Percentiles rank a stretch among this genome's conserved stretches.
Conservation (phyloP, 371 early-diverging fungal genomes). For the Entomophthora muscae region DNA sequence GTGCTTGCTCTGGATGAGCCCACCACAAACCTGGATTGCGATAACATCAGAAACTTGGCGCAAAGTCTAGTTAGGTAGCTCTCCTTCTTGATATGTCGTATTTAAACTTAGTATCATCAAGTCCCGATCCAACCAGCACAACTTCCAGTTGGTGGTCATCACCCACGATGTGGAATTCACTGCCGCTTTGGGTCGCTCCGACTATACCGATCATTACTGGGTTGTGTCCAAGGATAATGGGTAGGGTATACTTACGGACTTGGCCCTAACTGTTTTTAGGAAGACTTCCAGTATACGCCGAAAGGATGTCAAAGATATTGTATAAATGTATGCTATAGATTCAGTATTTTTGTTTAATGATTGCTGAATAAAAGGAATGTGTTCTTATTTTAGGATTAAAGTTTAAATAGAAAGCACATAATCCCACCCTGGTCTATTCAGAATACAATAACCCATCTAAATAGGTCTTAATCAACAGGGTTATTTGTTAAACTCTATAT, state of each 20-base stretch:
- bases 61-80: conserved; percentile 52
- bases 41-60: conserved; percentile 87
- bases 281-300: not conserved
- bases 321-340: too few relatives aligned
- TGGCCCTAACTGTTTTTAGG: not conserved
- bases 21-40: conserved; percentile 96
- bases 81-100: not conserved
- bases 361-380: too few relatives aligned
- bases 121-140: conserved; percentile 53
- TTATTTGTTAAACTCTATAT: too few relatives aligned
- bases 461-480: too few relatives aligned
- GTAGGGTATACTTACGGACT: conserved; percentile 23
- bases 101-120: conserved; percentile 42
- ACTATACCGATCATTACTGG: conserved; percentile 70
- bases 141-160: conserved; percentile 97
- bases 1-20: conserved; percentile 99
- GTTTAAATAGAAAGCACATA: too few relatives aligned
- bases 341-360: too few relatives aligned
- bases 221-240: conserved; percentile 54
- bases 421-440: too few relatives aligned
- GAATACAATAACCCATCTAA: too few relatives aligned
- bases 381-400: too few relatives aligned
- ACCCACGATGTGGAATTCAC: conserved; percentile 99
- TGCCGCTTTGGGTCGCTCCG: conserved; percentile 52
- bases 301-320: not conserved